A percentile compares a stretch with the other conserved stretches of the same genome.
phyloP scores from a whole-genome alignment of 345 rosid species.

The Durio zibethinus region DNA sequence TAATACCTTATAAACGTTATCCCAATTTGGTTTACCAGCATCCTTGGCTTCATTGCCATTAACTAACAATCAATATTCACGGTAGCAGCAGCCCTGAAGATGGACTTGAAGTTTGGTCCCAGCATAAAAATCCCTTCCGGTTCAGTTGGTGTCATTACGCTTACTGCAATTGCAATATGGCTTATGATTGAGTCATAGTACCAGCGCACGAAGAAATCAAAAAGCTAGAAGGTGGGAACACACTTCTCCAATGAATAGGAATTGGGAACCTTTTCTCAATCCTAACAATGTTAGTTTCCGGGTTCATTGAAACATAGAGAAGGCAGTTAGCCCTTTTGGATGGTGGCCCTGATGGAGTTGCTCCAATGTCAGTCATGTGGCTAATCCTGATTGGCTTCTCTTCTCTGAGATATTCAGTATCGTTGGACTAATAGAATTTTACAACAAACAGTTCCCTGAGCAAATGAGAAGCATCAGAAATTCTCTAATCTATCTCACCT shows the following conservation, averaged over 20 bases:
- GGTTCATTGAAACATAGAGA: constrained; percentile 30
- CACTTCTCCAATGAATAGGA: constrained; percentile 32
- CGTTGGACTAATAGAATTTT: constrained; percentile 38
- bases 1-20: constrained; percentile 35
- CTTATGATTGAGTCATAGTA: constrained; percentile 39
- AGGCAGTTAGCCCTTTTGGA: constrained; percentile 20
- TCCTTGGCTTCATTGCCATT: constrained; percentile 40
- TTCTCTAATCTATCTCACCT: constrained; percentile 22
- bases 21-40: constrained; percentile 41
- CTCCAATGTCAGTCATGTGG: constrained; percentile 38
- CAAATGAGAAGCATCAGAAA: constrained; percentile 38
- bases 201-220: constrained; percentile 30
- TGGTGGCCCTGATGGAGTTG: constrained; percentile 10
- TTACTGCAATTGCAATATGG: constrained; percentile 31
- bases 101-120: constrained; percentile 40
- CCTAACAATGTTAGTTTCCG: constrained; percentile 23
- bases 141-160: constrained; percentile 32
- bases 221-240: constrained; percentile 19
- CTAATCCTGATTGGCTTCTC: constrained; percentile 26
- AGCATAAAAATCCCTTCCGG: constrained; percentile 44
- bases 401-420: constrained; percentile 29
- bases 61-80: constrained; percentile 39
- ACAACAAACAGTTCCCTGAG: constrained; percentile 42
- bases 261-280: constrained; percentile 27
- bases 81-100: constrained; percentile 41